phyloP scores from a whole-genome alignment of 345 rosid genomes.

The Lepidium aucheri region DNA sequence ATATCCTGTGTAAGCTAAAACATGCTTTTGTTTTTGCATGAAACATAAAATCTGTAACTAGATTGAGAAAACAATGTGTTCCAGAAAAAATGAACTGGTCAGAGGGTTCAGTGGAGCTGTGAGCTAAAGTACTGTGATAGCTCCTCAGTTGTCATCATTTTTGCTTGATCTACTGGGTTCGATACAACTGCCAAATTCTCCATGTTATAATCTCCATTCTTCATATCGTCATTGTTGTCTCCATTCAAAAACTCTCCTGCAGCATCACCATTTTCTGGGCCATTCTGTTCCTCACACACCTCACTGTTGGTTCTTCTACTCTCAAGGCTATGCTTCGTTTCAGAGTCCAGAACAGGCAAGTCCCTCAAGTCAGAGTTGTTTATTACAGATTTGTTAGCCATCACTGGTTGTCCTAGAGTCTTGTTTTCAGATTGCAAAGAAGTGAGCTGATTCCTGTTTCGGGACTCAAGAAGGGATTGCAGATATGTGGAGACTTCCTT shows the following conservation, averaged over 20 bases:
- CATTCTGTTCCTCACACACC: slow-evolving; percentile 1
- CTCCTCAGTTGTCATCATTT: slow-evolving; percentile 38
- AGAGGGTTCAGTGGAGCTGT: neutral
- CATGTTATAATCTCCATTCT: neutral
- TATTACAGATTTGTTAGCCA: neutral
- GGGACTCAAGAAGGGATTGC: slow-evolving; percentile 27
- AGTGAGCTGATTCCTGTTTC: slow-evolving; percentile 25
- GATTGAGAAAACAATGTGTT: neutral
- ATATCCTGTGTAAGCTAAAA: slow-evolving; percentile 1
- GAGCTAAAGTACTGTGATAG: slow-evolving; percentile 30
- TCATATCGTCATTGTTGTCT: neutral
- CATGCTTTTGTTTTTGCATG: neutral
- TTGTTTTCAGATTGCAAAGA: slow-evolving; percentile 17
- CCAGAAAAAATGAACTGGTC: neutral
- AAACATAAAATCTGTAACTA: neutral
- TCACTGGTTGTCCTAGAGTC: neutral
- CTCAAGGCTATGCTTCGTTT: neutral
- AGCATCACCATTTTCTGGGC: neutral
- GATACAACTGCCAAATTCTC: slow-evolving; percentile 22
- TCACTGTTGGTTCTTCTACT: neutral
- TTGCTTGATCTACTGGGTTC: slow-evolving; percentile 32
- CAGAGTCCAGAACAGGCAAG: neutral
- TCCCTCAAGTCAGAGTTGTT: neutral
- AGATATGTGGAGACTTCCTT: slow-evolving; percentile 55
- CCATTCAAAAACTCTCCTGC: neutral